These are phyloP conservation scores for Scheffersomyces lignosus DNA, from an alignment of 805 yeast genomes.

Conservation along the genomic window DNA sequence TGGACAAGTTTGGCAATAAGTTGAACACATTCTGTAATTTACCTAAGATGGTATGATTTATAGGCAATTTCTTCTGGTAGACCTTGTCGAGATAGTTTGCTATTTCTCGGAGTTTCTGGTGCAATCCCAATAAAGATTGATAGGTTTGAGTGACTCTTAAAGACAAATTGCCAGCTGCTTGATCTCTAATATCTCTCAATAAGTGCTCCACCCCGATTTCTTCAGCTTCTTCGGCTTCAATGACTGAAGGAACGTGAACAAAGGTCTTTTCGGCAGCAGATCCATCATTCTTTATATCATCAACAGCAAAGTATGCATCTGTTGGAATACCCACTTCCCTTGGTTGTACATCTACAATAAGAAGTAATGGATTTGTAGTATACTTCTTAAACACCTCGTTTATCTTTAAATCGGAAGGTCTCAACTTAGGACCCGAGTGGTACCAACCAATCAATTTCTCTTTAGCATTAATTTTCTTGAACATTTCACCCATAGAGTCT, in stretches of 20 bases:
- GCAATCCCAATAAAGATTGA: conserved; percentile 83
- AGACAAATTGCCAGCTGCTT: conserved; percentile 91
- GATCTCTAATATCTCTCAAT: conserved; percentile 91
- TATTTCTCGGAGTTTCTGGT: conserved; percentile 74
- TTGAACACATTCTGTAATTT: conserved; percentile 94
- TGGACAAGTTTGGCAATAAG: conserved; percentile 74
- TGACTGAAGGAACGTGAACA: conserved; percentile 86
- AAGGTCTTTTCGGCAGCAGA: conserved; percentile 90
- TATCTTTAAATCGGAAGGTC: conserved; percentile 84
- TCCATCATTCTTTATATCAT: conserved; percentile 95
- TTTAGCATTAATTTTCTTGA: conserved; percentile 94
- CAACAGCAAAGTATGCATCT: conserved; percentile 90
- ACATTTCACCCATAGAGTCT: conserved; percentile 97
- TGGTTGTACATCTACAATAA: conserved; percentile 91
- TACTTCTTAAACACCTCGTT: conserved; percentile 85
- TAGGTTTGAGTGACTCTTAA: conserved; percentile 86
- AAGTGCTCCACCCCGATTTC: conserved; percentile 98
- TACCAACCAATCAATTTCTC: conserved; percentile 99
- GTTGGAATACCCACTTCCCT: conserved; percentile 89
- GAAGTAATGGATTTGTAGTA: conserved; percentile 74
- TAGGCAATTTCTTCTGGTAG: conserved; percentile 67
- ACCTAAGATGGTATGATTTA: conserved; percentile 87
- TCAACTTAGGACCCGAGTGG: conserved; percentile 94
- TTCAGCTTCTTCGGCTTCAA: conserved; percentile 98
- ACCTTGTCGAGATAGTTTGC: conserved; percentile 77